These are phyloP conservation scores for Kwoniella shandongensis DNA, from an alignment of 768 basidiomycete genomes.

Conservation along the genomic window DNA sequence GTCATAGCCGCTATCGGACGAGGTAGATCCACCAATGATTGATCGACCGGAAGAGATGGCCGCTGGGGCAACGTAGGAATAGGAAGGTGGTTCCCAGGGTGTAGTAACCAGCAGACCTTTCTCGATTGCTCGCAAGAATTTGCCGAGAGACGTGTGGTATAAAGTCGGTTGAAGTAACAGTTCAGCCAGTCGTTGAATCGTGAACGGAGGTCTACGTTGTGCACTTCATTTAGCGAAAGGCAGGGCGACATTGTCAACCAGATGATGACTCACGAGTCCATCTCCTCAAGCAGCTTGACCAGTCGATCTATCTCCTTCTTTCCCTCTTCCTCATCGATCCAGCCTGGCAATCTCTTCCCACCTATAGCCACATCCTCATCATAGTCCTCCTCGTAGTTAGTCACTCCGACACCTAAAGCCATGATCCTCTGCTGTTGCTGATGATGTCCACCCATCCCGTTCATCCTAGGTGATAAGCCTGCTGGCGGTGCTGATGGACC, in stretches of 20 bases:
- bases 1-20: slow-evolving; percentile 16
- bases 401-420: slow-evolving; percentile 2
- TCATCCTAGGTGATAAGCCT: slow-evolving; percentile 10
- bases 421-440: slow-evolving; percentile 4
- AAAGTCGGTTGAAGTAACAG: slow-evolving; percentile 38
- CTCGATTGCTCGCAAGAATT: slow-evolving; percentile 53
- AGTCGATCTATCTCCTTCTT: slow-evolving; percentile 42
- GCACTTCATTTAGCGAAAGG: neutral
- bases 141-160: slow-evolving; percentile 46
- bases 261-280: slow-evolving; percentile 37
- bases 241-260: neutral
- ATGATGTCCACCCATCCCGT: slow-evolving; percentile 6
- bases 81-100: slow-evolving; percentile 42
- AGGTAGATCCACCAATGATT: slow-evolving; percentile 4
- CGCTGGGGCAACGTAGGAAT: slow-evolving; percentile 8
- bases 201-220: slow-evolving; percentile 53
- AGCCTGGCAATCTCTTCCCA: slow-evolving; percentile 45
- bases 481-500: slow-evolving; percentile 1
- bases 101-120: slow-evolving; percentile 51
- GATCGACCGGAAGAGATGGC: slow-evolving; percentile 9
- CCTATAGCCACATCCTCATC: slow-evolving; percentile 52
- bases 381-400: slow-evolving; percentile 36
- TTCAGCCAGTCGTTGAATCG: slow-evolving; percentile 53
- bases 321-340: slow-evolving; percentile 45
- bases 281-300: slow-evolving; percentile 41